Conservation (phyloP, 768 basidiomycete species). For the Pleurotus giganteus region DNA sequence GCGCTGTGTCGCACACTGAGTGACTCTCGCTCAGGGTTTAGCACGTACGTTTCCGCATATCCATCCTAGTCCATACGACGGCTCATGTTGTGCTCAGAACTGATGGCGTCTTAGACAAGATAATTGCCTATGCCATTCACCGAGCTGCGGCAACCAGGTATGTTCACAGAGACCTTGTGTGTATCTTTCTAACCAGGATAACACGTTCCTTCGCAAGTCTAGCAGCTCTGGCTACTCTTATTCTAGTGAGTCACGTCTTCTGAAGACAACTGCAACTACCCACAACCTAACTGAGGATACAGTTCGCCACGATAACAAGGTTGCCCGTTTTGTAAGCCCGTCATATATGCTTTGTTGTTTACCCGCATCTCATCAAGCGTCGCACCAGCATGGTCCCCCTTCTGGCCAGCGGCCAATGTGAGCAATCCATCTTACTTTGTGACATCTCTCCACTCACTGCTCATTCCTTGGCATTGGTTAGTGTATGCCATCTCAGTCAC, state of each 20-base stretch:
- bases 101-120: background rate
- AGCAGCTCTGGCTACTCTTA: background rate
- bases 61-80: too few species aligned
- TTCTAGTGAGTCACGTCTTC: background rate
- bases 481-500: background rate
- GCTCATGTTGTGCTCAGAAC: background rate
- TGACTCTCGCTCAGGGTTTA: background rate
- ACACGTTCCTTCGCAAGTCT: background rate
- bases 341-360: background rate
- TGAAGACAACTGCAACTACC: background rate
- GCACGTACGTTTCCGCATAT: background rate
- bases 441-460: background rate
- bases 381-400: background rate
- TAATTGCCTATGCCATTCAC: background rate
- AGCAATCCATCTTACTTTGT: too few species aligned
- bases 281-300: too few species aligned
- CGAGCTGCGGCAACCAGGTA: background rate
- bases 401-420: background rate
- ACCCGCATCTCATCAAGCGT: background rate
- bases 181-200: background rate
- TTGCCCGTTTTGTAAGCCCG: background rate
- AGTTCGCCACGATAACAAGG: background rate
- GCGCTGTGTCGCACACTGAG: background rate
- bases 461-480: background rate
- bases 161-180: background rate